Conservation (phyloP, 2,329 filamentous ascomycete genomes). For the Penicillium palitans region DNA sequence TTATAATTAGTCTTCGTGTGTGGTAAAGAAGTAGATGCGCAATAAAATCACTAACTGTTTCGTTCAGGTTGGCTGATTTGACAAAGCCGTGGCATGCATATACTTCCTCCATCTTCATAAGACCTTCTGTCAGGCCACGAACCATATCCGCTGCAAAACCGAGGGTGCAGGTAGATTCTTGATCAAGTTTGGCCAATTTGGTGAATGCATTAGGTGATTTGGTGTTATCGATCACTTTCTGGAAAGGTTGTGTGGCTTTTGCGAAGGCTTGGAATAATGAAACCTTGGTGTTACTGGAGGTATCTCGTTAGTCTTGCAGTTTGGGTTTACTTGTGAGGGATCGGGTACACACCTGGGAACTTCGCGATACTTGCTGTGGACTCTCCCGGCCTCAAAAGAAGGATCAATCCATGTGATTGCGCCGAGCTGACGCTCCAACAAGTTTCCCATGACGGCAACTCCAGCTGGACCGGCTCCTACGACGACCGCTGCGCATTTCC, state of each 20-base stretch:
- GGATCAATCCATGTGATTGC: conserved; percentile 62
- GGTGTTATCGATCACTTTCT: conserved; percentile 50
- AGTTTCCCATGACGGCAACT: conserved; percentile 61
- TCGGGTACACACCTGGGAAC: conserved; percentile 52
- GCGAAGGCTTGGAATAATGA: conserved; percentile 60
- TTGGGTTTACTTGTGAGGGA: not conserved
- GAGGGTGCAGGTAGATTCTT: conserved; percentile 59
- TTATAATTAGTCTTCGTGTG: conserved; percentile 14
- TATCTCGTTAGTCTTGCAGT: not conserved
- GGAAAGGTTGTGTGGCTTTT: conserved; percentile 55
- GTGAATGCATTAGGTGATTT: conserved; percentile 57
- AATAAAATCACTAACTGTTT: conserved; percentile 27
- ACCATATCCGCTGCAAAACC: conserved; percentile 59
- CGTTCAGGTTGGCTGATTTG: conserved; percentile 34
- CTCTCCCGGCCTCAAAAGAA: conserved; percentile 54
- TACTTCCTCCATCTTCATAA: conserved; percentile 40
- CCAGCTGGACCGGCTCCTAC: conserved; percentile 61
- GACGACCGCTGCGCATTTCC: conserved; percentile 55
- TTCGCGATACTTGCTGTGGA: conserved; percentile 58
- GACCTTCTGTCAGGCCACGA: conserved; percentile 46
- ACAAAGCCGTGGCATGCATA: conserved; percentile 37
- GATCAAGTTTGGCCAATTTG: conserved; percentile 54
- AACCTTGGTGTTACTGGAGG: conserved; percentile 60
- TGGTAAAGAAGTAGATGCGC: not conserved
- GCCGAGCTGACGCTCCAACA: conserved; percentile 56